A percentile compares a stretch with the other conserved stretches of the same genome.
These are phyloP conservation scores for Gossypium aridum DNA, from an alignment of 441 rosid species.

Conservation along the genomic window DNA sequence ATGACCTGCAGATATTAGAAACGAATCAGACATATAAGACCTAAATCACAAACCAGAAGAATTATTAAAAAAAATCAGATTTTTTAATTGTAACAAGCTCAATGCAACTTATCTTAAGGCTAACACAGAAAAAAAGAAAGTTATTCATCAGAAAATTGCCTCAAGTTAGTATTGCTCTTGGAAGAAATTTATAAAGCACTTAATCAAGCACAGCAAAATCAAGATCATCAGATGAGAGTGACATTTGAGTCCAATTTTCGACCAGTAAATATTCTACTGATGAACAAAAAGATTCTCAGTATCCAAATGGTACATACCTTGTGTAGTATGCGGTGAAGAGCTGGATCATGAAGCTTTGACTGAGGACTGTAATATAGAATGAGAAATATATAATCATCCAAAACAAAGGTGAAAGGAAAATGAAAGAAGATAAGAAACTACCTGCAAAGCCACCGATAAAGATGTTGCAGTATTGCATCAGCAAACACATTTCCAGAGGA, in stretches of 20 bases:
- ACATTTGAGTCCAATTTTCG: not conserved
- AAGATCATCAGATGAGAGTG: not conserved
- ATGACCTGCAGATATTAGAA: constrained; percentile 49
- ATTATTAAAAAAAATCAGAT: not conserved
- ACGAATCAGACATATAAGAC: not conserved
- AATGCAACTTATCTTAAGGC: not conserved
- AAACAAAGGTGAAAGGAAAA: constrained; percentile 16
- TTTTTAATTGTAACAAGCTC: not conserved
- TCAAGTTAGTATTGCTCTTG: not conserved
- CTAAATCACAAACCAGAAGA: not conserved
- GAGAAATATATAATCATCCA: constrained; percentile 18
- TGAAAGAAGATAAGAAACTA: constrained; percentile 22
- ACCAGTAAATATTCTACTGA: not conserved
- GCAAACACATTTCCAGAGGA: constrained; percentile 81
- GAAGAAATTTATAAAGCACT: not conserved
- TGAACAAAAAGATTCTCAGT: not conserved
- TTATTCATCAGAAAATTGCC: not conserved
- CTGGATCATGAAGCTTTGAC: constrained; percentile 97
- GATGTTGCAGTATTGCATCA: constrained; percentile 91
- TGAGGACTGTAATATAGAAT: constrained; percentile 54
- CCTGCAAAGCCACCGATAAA: constrained; percentile 98
- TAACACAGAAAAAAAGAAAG: not conserved
- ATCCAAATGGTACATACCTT: constrained; percentile 46
- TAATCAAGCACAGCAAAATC: not conserved
- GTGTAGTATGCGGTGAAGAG: constrained; percentile 88